Evolutionary conservation across 805 yeast species (phyloP).

Genomic region (Clavispora asparagi): DNA sequence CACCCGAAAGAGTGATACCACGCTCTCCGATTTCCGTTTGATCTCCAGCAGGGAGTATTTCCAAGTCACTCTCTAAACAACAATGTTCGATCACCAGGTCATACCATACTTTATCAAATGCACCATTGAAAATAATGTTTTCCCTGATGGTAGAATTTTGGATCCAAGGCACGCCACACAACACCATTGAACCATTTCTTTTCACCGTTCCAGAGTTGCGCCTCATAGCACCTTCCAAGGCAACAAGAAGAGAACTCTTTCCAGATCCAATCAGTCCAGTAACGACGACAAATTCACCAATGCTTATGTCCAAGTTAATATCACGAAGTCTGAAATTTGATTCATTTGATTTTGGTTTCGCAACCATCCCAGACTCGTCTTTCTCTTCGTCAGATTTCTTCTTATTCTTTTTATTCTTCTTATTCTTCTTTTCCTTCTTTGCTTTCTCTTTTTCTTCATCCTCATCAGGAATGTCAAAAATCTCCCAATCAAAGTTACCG

Average conservation of each 20-base stretch:
- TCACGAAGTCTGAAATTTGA: slow-evolving; percentile 1
- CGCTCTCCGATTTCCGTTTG: slow-evolving; percentile 8
- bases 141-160: slow-evolving; percentile 6
- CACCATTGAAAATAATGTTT: slow-evolving; percentile 3
- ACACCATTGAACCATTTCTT: slow-evolving; percentile 1
- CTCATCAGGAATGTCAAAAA: neutral
- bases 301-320: slow-evolving; percentile 1
- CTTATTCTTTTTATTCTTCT: neutral
- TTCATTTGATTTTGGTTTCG: neutral
- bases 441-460: neutral
- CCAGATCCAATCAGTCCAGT: slow-evolving; percentile 7
- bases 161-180: slow-evolving; percentile 9
- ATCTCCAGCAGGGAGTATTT: slow-evolving; percentile 7
- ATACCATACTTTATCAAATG: slow-evolving; percentile 4
- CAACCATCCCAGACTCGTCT: neutral
- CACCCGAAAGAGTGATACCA: slow-evolving; percentile 9
- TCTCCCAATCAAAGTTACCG: slow-evolving; percentile 2
- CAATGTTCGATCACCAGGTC: slow-evolving; percentile 2
- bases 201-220: neutral
- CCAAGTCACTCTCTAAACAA: slow-evolving; percentile 5
- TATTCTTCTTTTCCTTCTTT: neutral
- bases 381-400: neutral
- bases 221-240: slow-evolving; percentile 4
- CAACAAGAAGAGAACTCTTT: slow-evolving; percentile 5
- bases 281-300: slow-evolving; percentile 6